A percentile compares a stretch with the other conserved stretches of the same genome.
phyloP scores from a whole-genome alignment of 352 stramenopile species.

The Blastocystis sp. region DNA sequence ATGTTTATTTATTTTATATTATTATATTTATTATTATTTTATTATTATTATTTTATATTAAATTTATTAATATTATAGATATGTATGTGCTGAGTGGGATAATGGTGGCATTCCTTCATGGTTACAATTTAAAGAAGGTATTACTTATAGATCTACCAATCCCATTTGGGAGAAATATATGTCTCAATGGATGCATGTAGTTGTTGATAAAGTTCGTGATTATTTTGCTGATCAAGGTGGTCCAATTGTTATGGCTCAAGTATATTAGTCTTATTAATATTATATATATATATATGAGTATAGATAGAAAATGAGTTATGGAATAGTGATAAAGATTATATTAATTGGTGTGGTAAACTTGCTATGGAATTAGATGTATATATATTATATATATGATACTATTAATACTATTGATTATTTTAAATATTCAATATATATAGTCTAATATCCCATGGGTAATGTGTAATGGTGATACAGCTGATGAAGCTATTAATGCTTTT shows the following conservation, averaged over 20 bases:
- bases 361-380: not conserved
- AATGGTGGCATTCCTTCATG: slow-evolving; percentile 21
- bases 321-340: slow-evolving; percentile 8
- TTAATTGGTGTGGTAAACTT: slow-evolving; percentile 18
- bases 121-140: slow-evolving; percentile 12
- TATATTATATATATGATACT: too few relatives aligned
- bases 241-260: slow-evolving; percentile 16
- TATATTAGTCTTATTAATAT: too few relatives aligned
- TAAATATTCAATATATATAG: too few relatives aligned
- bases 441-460: slow-evolving; percentile 20
- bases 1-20: too few relatives aligned
- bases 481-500: slow-evolving; percentile 7
- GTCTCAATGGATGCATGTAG: slow-evolving; percentile 11
- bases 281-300: too few relatives aligned
- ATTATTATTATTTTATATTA: too few relatives aligned
- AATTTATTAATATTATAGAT: too few relatives aligned
- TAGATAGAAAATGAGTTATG: slow-evolving; percentile 19
- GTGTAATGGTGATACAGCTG: slow-evolving; percentile 12
- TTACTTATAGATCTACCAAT: slow-evolving; percentile 3
- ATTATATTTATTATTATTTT: too few relatives aligned
- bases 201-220: slow-evolving; percentile 9
- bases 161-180: slow-evolving; percentile 9
- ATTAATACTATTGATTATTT: too few relatives aligned
- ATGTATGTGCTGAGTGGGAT: slow-evolving; percentile 22
- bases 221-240: slow-evolving; percentile 17